Conservation (phyloP, 805 yeast genomes). For the Ogataea siamensis region DNA sequence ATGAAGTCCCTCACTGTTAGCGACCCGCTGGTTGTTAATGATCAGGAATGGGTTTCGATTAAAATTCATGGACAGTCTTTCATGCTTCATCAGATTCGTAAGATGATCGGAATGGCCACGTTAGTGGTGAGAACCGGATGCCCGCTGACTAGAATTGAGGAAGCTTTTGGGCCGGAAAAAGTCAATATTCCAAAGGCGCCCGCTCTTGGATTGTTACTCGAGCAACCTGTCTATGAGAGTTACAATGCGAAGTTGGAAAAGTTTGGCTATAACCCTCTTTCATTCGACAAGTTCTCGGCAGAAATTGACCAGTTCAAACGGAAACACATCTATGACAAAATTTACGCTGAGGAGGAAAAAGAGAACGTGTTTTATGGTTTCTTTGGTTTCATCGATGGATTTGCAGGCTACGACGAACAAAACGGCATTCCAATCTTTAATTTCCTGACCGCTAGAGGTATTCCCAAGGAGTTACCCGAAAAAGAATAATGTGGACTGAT, state of each 20-base stretch:
- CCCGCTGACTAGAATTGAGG: conserved; percentile 69
- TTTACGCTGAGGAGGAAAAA: conserved; percentile 82
- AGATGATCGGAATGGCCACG: conserved; percentile 95
- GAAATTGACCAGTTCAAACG: conserved; percentile 85
- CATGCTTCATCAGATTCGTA: conserved; percentile 97
- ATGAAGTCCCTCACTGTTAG: conserved; percentile 79
- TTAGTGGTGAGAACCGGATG: conserved; percentile 82
- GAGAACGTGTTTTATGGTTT: conserved; percentile 90
- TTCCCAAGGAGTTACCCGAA: conserved; percentile 25
- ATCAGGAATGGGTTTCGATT: conserved; percentile 94
- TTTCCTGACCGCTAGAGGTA: conserved; percentile 51
- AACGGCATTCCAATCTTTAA: conserved; percentile 59
- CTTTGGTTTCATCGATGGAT: conserved; percentile 85
- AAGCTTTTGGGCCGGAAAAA: conserved; percentile 71
- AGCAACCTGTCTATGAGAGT: conserved; percentile 87
- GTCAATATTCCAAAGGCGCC: conserved; percentile 97
- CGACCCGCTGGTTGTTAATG: conserved; percentile 88
- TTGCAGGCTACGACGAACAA: conserved; percentile 49
- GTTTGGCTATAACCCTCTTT: conserved; percentile 74
- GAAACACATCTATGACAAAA: conserved; percentile 87
- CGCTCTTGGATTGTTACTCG: conserved; percentile 85
- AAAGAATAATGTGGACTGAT: conserved; percentile 6
- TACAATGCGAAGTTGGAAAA: conserved; percentile 69
- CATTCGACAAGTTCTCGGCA: conserved; percentile 59
- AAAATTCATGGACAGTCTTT: conserved; percentile 98